Evolutionary conservation across 2,329 filamentous ascomycete genomes (phyloP), one percentile per base, ranked within the genome.

Genomic region (Arachnopeziza araneosa): DNA sequence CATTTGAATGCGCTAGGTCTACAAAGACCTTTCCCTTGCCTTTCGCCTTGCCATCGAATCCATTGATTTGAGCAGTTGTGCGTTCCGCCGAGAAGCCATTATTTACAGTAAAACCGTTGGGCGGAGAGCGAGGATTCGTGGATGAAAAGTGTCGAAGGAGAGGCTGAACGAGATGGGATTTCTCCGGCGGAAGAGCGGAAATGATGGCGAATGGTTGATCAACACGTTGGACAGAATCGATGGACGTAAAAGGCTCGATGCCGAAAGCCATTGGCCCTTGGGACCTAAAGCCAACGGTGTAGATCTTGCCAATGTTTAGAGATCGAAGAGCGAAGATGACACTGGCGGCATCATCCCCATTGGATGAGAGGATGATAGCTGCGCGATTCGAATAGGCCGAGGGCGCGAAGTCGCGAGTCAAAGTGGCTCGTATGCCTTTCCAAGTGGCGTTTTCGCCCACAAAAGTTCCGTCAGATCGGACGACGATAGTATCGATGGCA

Each of bases 361-460:
- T 85, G 21, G 83, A 87, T 9, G 89, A 89, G 12, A 96, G 77
- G 17, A 96, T 83, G 52, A 96, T 83, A 1, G 90, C 90, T 3
- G 89, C 85, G 54, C 90, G 85, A 50, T 85, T 87, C 65, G 83
- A 83, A 72, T 93, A 96, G 0, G 91, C 90, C 4, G 89, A 92
- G 0, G 91, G 90, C 0, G 92, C 89, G 66, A 93, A 86, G 68
- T 96, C 90, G 23, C 89, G 83, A 3, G 88, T 95, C 60, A 96
- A 78, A 0, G 90, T 92, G 56, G 89, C 88, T 54, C 91, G 80
- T 60, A 96, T 93, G 1, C 90, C 91, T 72, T 91, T 91, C 90
- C 91, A 95, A 17, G 86, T 86, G 12, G 90, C 88, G 66, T 96
- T 96, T 68, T 95, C 90, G 53, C 91, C 88, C 19, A 93, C 77